These are phyloP conservation scores for Purpureocillium lavendulum DNA, from an alignment of 2,329 filamentous ascomycete genomes.

Conservation along the genomic window DNA sequence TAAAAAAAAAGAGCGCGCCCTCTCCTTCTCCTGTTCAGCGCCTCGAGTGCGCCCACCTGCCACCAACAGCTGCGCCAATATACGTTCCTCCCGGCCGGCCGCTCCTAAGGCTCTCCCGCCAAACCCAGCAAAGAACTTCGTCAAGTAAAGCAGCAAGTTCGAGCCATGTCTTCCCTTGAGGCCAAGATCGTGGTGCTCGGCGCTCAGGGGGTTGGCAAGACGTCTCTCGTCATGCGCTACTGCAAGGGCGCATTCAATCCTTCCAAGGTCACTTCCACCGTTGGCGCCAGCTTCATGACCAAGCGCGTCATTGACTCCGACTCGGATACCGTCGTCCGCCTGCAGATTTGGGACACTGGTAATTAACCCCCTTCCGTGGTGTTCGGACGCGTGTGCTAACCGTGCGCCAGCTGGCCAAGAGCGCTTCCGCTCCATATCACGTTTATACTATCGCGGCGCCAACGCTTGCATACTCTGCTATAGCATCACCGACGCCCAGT, in stretches of 20 bases:
- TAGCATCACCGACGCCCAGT: slow-evolving; percentile 78
- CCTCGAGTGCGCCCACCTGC: too few species aligned
- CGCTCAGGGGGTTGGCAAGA: slow-evolving; percentile 73
- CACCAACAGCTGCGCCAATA: too few species aligned
- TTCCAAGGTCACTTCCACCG: slow-evolving; percentile 57
- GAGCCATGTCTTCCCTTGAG: slow-evolving; percentile 54
- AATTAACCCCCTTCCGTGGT: slow-evolving; percentile 9
- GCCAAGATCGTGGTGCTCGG: slow-evolving; percentile 77
- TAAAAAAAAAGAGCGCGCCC: too few species aligned
- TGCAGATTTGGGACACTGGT: slow-evolving; percentile 95
- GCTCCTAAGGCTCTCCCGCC: too few species aligned
- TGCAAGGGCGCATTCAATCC: slow-evolving; percentile 65
- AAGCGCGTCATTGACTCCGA: slow-evolving; percentile 77
- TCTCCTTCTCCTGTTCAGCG: too few species aligned
- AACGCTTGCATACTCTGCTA: slow-evolving; percentile 93
- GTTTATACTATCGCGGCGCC: slow-evolving; percentile 92
- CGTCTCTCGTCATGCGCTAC: slow-evolving; percentile 67
- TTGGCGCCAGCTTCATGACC: slow-evolving; percentile 72
- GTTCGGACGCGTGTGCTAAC: slow-evolving; percentile 5
- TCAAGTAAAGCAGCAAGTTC: too few species aligned
- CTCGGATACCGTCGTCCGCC: slow-evolving; percentile 75
- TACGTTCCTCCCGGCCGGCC: too few species aligned
- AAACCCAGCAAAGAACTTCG: too few species aligned
- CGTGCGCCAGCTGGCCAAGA: slow-evolving; percentile 66
- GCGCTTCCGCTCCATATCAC: slow-evolving; percentile 87